Evolutionary conservation across 2,329 filamentous ascomycete genomes (phyloP), one percentile per base, ranked within the genome.

Genomic region (Cryoendolithus antarcticus): DNA sequence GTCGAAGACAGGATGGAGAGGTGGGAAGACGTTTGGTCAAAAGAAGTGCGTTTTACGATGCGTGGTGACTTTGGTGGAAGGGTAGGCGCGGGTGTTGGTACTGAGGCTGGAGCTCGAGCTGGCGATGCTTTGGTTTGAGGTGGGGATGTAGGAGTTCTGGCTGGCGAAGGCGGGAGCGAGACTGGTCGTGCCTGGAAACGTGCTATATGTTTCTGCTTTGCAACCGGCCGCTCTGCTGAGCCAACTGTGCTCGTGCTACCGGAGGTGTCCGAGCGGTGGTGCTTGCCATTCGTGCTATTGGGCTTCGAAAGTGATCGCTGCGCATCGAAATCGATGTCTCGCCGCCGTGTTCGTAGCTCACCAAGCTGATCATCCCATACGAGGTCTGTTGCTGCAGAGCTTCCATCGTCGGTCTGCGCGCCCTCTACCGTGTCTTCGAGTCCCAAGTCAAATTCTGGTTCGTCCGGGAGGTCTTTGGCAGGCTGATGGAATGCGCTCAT

Each of bases 21-120:
- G 24, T 49, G 55, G 34, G 57, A 47, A 32, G 56, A 61, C 10
- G 47, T 48, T 33, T 61, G 58, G 32, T 58, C 53, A 29, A 62
- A 40, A 6, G 55, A 57, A 11, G 54, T 48, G 11, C 51, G 55
- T 35, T 56, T 57, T 29, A 58, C 46, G 38, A 62, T 60, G 29
- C 38, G 43, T 24, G 42, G 49, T 11, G 11, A 35, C 30, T 29
- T 37, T 34, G 38, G 19, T 12, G 33, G 32, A 6, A 35, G 33
- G 34, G 15, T 32, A 10, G 28, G 37, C 9, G 37, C 9, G n/a
- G 24, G 32, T 36, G 29, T 12, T 13, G 36, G 30, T 32, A 30
- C 30, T 42, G 40, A 15, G 19, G 15, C 8, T 35, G 19, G 6
- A 27, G 32, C 10, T 27, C 24, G 24, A 27, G 24, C 24, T 27